Evolutionary conservation across 805 yeast species (phyloP).

Genomic region (Saturnispora zaruensis): DNA sequence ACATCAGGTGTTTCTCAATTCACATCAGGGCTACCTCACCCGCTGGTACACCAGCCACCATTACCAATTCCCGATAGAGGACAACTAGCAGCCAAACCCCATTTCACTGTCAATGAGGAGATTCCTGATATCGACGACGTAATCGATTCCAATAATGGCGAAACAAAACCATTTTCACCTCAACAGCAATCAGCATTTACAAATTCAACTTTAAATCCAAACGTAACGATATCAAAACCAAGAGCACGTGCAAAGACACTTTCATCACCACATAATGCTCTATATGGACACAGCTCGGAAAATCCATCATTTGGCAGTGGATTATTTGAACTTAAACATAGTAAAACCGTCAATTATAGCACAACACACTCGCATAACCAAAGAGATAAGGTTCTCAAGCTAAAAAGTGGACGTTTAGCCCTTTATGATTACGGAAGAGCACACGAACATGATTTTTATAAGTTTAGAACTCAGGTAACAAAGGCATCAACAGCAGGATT

Average conservation of each 20-base stretch:
- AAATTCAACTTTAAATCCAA: not conserved
- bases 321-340: constrained; percentile 18
- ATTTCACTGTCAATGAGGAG: not conserved
- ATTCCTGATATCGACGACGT: constrained; percentile 3
- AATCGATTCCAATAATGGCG: not conserved
- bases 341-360: constrained; percentile 22
- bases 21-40: not conserved
- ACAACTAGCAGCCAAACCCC: not conserved
- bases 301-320: not conserved
- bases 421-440: constrained; percentile 24
- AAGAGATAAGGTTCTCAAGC: constrained; percentile 20
- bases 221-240: not conserved
- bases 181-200: not conserved
- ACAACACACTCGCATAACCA: constrained; percentile 18
- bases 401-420: constrained; percentile 25
- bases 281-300: not conserved
- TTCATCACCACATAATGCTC: constrained; percentile 1
- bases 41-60: not conserved
- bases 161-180: not conserved
- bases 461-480: constrained; percentile 27
- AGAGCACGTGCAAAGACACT: constrained; percentile 13
- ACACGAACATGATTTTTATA: constrained; percentile 30
- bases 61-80: constrained; percentile 17
- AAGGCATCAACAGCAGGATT: constrained; percentile 22
- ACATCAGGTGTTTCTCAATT: not conserved